These are phyloP conservation scores for Aspergillus sp. DNA, from an alignment of 2,329 filamentous ascomycete species.

Conservation along the genomic window DNA sequence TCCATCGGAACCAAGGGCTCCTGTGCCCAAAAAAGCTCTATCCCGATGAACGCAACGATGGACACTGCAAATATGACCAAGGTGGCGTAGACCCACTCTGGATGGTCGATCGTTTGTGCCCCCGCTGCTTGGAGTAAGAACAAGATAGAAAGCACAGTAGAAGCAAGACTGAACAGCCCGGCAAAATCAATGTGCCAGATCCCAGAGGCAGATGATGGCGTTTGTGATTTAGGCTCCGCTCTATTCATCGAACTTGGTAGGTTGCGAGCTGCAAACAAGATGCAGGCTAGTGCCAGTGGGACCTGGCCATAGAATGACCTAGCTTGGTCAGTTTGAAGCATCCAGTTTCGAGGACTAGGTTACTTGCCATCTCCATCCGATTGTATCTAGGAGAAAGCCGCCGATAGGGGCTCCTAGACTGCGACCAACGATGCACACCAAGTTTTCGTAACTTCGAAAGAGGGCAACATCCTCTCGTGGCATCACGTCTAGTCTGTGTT, in stretches of 20 bases:
- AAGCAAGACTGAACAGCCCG: conserved; percentile 10
- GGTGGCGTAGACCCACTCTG: not conserved
- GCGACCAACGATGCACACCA: conserved; percentile 44
- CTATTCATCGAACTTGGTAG: conserved; percentile 4
- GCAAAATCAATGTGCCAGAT: conserved; percentile 12
- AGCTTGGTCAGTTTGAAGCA: not conserved
- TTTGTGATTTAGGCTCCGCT: not conserved
- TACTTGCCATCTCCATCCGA: conserved; percentile 68
- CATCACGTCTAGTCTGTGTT: conserved; percentile 36
- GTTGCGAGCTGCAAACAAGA: conserved; percentile 34
- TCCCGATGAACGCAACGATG: conserved; percentile 5
- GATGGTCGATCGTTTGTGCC: not conserved
- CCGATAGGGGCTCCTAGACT: conserved; percentile 66
- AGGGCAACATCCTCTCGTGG: conserved; percentile 44
- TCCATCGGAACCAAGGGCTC: conserved; percentile 20
- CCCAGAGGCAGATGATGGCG: not conserved
- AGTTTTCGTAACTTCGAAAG: conserved; percentile 48
- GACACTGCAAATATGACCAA: not conserved
- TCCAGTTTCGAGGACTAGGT: not conserved
- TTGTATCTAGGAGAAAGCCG: conserved; percentile 65
- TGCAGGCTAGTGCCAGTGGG: conserved; percentile 55
- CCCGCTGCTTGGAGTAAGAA: conserved; percentile 6
- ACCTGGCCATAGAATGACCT: conserved; percentile 60
- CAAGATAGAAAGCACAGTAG: conserved; percentile 5
- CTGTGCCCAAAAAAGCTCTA: conserved; percentile 17